phyloP scores from a whole-genome alignment of 139 green algal species.

The Deuterostichococcus epilithicus region DNA sequence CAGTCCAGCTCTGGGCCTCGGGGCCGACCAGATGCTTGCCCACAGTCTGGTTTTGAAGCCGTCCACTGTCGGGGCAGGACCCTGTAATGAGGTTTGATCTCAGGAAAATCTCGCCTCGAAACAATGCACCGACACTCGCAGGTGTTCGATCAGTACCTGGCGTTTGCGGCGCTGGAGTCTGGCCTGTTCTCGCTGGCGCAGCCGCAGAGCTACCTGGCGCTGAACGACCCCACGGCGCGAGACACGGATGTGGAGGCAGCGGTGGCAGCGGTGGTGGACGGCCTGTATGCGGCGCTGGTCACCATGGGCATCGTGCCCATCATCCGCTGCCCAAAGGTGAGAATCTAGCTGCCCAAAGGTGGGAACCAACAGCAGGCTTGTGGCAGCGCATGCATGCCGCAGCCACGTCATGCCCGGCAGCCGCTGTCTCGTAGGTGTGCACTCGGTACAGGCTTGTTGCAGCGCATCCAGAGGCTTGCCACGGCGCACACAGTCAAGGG shows the following conservation, averaged over 20 bases:
- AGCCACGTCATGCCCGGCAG: too few species aligned
- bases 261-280: constrained; percentile 79
- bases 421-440: too few species aligned
- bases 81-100: too few species aligned
- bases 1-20: too few species aligned
- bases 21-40: too few species aligned
- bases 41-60: too few species aligned
- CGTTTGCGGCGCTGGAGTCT: constrained; percentile 86
- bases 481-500: too few species aligned
- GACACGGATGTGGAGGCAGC: constrained; percentile 67
- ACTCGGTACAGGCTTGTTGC: too few species aligned
- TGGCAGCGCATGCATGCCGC: too few species aligned
- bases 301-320: constrained; percentile 90
- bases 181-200: constrained; percentile 86
- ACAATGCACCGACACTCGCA: constrained; percentile 52
- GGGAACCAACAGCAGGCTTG: not conserved
- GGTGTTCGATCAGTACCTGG: constrained; percentile 89
- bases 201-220: constrained; percentile 73
- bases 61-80: too few species aligned
- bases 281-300: constrained; percentile 85
- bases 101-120: too few species aligned
- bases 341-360: constrained; percentile 60
- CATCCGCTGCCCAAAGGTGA: constrained; percentile 78
- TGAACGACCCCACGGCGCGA: constrained; percentile 86
- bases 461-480: too few species aligned